Evolutionary conservation across 495 filamentous ascomycete species (phyloP), one percentile per base, ranked within the genome.

Genomic region (Tricharina praecox): DNA sequence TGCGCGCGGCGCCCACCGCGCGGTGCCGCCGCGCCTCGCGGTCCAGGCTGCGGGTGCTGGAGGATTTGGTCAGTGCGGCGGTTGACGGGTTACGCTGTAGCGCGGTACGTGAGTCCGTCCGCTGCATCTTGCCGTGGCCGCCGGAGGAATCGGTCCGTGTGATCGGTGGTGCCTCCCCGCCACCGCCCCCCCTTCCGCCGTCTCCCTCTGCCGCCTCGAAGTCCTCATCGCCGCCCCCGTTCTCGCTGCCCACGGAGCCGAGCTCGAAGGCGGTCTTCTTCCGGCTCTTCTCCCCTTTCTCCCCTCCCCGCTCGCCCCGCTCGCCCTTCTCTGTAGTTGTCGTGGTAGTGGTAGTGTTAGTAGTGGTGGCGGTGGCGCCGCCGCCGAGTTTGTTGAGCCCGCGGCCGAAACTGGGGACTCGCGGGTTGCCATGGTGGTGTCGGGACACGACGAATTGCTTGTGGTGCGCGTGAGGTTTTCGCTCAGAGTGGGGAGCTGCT

Each of bases 341-440:
- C n/a, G n/a, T n/a, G n/a, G n/a, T n/a, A n/a, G n/a, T n/a, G n/a
- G n/a, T n/a, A n/a, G n/a, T n/a, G n/a, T n/a, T n/a, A n/a, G n/a
- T n/a, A n/a, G n/a, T n/a, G n/a, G n/a, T n/a, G n/a, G n/a, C n/a
- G n/a, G n/a, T n/a, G n/a, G n/a, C 19, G 13, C n/a, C 19, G 20
- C 36, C 36, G 5, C 60, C 58, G 19, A 66, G 53, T 41, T 62
- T 64, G 35, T 66, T 64, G 33, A 66, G 50, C 39, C 61, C 61
- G 42, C 64, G 62, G 25, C 64, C 64, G 49, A 66, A 58, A 4
- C 64, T 66, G 9, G 64, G 64, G 23, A 66, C 54, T 23, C 64
- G 55, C 13, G 55, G 43, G 37, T 59, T 51, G 34, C 16, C 9
- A 21, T 24, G 18, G 20, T 28, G 20, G 20, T 28, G 20, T 10